Percentiles rank a stretch among this genome's conserved stretches.
phyloP scores from a whole-genome alignment of 2,329 filamentous ascomycete genomes.

The Mollisiaceae sp. region DNA sequence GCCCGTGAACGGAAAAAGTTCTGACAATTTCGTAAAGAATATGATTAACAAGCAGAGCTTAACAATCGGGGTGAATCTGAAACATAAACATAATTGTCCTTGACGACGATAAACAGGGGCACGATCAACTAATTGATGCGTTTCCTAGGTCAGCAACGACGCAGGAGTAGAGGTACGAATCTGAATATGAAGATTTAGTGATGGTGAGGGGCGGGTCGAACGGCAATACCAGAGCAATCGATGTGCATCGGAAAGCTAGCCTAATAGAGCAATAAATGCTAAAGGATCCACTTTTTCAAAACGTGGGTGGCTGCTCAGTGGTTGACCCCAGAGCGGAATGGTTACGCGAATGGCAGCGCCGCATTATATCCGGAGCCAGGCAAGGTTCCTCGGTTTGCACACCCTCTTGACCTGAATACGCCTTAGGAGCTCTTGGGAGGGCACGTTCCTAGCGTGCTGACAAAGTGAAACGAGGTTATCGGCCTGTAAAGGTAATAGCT shows the following conservation, averaged over 20 bases:
- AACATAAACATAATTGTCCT: background rate
- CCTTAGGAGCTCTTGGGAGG: background rate
- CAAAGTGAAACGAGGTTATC: background rate
- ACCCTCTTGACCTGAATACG: no score
- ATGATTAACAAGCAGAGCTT: conserved; percentile 4
- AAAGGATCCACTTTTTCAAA: background rate
- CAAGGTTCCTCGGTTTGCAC: no score
- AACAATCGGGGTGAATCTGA: background rate
- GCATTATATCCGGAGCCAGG: background rate
- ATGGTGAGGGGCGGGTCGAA: conserved; percentile 3
- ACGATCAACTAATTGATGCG: background rate
- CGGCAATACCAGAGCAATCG: conserved; percentile 7
- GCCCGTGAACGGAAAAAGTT: background rate
- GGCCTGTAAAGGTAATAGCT: no score
- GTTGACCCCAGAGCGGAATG: background rate
- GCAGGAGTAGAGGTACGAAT: background rate
- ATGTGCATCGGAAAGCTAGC: conserved; percentile 19
- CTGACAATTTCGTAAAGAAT: background rate
- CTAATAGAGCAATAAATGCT: conserved; percentile 3
- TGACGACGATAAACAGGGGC: background rate
- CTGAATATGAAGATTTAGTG: background rate
- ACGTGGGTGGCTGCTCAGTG: background rate
- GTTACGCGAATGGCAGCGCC: background rate
- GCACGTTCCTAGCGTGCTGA: background rate
- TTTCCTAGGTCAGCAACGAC: background rate